These are phyloP conservation scores for Microbotryomycetes sp. DNA, from an alignment of 1,284 basidiomycete species.

Conservation along the genomic window DNA sequence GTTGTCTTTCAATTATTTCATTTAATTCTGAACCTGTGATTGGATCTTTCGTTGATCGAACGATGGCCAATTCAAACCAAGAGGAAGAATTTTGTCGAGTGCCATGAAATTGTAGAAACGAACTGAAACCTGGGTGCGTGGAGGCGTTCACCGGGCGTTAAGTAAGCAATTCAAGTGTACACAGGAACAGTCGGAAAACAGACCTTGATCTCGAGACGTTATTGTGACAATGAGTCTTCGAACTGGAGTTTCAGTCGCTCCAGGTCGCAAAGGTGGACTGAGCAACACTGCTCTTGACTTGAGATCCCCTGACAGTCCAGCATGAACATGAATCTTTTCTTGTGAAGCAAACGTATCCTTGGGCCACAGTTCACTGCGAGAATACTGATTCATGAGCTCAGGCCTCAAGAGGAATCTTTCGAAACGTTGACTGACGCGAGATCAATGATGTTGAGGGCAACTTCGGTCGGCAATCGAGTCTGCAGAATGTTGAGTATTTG, in stretches of 20 bases:
- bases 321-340: not conserved
- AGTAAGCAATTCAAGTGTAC: too few species aligned
- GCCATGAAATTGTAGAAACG: slow-evolving; percentile 9
- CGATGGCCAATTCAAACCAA: slow-evolving; percentile 17
- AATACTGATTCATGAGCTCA: too few species aligned
- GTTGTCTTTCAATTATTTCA: not conserved
- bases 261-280: not conserved
- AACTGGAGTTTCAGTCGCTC: not conserved
- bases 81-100: slow-evolving; percentile 16
- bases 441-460: not conserved
- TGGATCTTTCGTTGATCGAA: not conserved
- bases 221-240: not conserved
- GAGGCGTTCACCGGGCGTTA: not conserved
- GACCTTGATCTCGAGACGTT: not conserved
- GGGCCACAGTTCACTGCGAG: not conserved
- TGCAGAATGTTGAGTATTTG: not conserved
- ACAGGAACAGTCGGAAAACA: not conserved
- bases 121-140: slow-evolving; percentile 17
- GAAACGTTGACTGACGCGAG: not conserved
- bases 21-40: not conserved
- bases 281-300: not conserved
- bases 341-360: not conserved
- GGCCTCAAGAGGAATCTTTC: too few species aligned
- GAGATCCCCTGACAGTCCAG: not conserved
- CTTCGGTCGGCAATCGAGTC: not conserved